Evolutionary conservation across 225 moss, liverwort and hornwort species (phyloP).

Genomic region (Straminergon stramineum): DNA sequence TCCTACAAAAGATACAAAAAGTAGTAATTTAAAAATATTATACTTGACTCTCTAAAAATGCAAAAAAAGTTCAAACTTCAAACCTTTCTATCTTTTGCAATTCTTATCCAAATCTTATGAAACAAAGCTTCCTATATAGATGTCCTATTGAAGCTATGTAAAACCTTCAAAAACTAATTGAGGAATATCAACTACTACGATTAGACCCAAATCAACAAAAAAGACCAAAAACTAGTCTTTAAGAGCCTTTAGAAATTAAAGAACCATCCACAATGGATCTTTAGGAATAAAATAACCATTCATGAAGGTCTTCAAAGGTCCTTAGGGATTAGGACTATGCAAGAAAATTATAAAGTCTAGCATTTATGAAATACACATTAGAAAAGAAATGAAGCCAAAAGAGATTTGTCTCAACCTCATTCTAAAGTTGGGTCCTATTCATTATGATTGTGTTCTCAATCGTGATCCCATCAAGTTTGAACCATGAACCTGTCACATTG

Average conservation of each 20-base stretch:
- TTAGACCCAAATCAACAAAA: background rate
- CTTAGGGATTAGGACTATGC: background rate
- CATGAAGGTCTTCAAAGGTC: background rate
- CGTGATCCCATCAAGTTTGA: fast-evolving
- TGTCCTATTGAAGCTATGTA: background rate
- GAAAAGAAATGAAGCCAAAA: background rate
- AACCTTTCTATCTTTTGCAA: background rate
- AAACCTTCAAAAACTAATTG: background rate
- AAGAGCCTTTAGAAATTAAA: background rate
- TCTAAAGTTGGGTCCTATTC: background rate
- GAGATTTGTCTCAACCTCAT: background rate
- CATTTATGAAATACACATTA: background rate
- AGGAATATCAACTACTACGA: background rate
- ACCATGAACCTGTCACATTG: background rate
- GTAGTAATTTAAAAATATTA: background rate
- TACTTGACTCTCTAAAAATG: background rate
- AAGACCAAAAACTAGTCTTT: background rate
- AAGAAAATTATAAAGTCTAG: background rate
- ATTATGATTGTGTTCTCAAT: background rate
- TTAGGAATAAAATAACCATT: background rate
- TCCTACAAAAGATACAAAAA: background rate
- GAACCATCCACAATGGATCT: background rate
- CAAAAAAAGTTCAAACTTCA: background rate
- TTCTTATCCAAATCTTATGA: background rate
- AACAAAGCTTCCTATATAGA: background rate